Percentiles rank a stretch among this genome's conserved stretches.
Evolutionary conservation across 805 yeast genomes (phyloP).

Genomic region (Myxozyma vanderwaltii): DNA sequence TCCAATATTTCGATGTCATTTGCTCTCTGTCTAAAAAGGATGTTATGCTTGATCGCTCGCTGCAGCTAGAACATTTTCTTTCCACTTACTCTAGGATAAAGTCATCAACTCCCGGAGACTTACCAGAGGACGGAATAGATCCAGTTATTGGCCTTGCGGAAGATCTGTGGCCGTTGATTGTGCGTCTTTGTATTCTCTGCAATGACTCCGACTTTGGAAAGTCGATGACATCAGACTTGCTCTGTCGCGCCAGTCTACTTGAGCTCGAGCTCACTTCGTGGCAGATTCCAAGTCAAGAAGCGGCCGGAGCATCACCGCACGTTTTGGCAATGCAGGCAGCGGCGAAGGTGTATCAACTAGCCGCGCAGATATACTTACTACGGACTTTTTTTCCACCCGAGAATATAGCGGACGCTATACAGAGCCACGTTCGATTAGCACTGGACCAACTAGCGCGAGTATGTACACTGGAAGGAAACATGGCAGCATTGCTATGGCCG

Average conservation of each 20-base stretch:
- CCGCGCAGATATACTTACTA: conserved; percentile 30
- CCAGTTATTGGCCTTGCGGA: conserved; percentile 32
- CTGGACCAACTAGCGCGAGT: conserved; percentile 30
- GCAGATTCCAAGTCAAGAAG: conserved; percentile 14
- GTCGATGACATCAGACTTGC: conserved; percentile 19
- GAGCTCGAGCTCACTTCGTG: conserved; percentile 29
- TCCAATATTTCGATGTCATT: conserved; percentile 34
- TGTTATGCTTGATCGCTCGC: conserved; percentile 21
- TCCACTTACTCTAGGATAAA: conserved; percentile 24
- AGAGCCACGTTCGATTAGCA: conserved; percentile 24
- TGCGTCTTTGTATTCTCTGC: conserved; percentile 30
- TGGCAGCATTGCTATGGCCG: conserved; percentile 35
- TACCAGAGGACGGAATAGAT: conserved; percentile 24
- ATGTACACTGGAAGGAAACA: conserved; percentile 32
- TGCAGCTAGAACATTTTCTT: conserved; percentile 29
- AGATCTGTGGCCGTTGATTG: conserved; percentile 32
- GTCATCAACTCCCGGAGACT: background rate
- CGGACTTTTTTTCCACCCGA: conserved; percentile 29
- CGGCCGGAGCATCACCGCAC: conserved; percentile 1
- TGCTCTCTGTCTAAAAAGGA: conserved; percentile 26
- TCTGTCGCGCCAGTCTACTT: conserved; percentile 27
- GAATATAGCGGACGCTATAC: conserved; percentile 23
- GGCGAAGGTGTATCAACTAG: conserved; percentile 31
- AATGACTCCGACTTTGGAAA: conserved; percentile 31
- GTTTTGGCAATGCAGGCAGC: conserved; percentile 31